These are phyloP conservation scores for Euphorbia tirucalli DNA, from an alignment of 345 rosid genomes.

Conservation along the genomic window DNA sequence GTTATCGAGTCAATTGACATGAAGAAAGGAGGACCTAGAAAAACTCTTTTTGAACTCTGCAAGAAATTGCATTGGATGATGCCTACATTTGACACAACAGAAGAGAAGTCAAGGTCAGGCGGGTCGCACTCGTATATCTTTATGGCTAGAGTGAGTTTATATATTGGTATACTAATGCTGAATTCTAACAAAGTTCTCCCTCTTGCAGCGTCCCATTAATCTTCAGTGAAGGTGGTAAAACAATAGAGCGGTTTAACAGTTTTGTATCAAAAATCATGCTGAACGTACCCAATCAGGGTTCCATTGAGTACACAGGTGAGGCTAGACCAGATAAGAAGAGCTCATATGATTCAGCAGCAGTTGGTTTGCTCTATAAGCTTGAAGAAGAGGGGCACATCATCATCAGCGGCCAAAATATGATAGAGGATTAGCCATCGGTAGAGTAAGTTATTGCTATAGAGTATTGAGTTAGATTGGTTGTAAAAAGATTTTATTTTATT, in stretches of 20 bases:
- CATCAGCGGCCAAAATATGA: constrained; percentile 18
- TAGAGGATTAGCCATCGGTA: too few relatives aligned
- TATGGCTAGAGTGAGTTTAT: too few relatives aligned
- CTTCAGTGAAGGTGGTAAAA: constrained; percentile 41
- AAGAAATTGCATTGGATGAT: constrained; percentile 72
- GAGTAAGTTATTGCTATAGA: too few relatives aligned
- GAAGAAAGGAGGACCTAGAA: constrained; percentile 89
- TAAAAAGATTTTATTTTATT: too few relatives aligned
- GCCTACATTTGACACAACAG: constrained; percentile 55
- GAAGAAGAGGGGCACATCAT: constrained; percentile 45
- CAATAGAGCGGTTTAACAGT: constrained; percentile 43
- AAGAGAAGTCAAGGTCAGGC: constrained; percentile 48
- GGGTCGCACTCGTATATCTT: not conserved
- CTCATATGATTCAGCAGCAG: constrained; percentile 74
- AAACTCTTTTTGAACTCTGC: constrained; percentile 59
- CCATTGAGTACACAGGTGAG: constrained; percentile 50
- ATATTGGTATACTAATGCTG: too few relatives aligned
- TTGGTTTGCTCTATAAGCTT: constrained; percentile 55
- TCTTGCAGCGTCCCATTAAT: constrained; percentile 46
- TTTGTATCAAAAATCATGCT: constrained; percentile 50
- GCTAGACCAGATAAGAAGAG: constrained; percentile 80
- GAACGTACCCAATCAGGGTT: constrained; percentile 50
- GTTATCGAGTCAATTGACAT: constrained; percentile 53
- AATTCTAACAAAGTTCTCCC: not conserved
- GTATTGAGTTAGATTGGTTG: too few relatives aligned